phyloP scores from a whole-genome alignment of 179 eudicot genomes.

The Amaranthus tricolor region DNA sequence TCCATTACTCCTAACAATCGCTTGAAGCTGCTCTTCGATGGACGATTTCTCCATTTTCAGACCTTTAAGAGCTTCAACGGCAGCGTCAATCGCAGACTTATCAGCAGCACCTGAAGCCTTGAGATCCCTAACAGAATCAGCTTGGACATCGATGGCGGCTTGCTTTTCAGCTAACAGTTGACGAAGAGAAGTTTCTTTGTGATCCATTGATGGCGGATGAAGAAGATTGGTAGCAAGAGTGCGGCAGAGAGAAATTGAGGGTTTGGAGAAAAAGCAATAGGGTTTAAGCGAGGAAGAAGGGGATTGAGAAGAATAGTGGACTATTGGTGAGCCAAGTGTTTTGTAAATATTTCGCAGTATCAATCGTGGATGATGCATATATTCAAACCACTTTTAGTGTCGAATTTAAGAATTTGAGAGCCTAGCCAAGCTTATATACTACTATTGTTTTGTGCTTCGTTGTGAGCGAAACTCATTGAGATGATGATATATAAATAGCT shows the following conservation, averaged over 20 bases:
- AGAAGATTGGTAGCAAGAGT: not conserved
- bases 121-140: conserved; percentile 39
- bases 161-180: conserved; percentile 36
- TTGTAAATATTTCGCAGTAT: conserved; percentile 17
- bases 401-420: too few relatives aligned
- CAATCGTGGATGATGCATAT: conserved; percentile 7
- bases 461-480: too few relatives aligned
- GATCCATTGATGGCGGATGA: conserved; percentile 12
- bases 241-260: not conserved
- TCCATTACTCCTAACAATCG: conserved; percentile 29
- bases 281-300: conserved; percentile 15
- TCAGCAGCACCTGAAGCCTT: conserved; percentile 39
- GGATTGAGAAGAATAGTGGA: not conserved
- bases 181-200: conserved; percentile 43
- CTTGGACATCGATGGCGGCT: conserved; percentile 47
- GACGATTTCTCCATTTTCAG: conserved; percentile 47
- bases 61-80: conserved; percentile 38
- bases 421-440: too few relatives aligned
- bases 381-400: too few relatives aligned
- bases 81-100: conserved; percentile 41
- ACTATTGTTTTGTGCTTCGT: too few relatives aligned
- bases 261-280: conserved; percentile 3
- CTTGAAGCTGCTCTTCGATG: conserved; percentile 38
- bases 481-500: too few relatives aligned
- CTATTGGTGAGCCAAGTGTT: not conserved